Conservation (phyloP, 2,329 filamentous ascomycete genomes). For the Calonectria montana region DNA sequence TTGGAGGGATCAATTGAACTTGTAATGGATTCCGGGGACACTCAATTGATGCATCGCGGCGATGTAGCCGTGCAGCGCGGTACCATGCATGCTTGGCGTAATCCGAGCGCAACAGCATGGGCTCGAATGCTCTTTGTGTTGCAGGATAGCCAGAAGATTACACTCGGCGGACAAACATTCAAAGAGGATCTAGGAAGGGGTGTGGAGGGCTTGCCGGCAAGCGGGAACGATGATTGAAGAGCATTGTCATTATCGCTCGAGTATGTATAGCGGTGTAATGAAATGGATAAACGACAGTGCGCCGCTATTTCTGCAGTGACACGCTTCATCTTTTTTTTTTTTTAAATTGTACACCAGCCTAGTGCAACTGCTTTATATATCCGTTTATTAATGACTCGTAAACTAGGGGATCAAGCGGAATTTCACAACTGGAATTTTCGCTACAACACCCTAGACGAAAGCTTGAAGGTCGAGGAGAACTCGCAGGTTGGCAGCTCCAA, state of each 20-base stretch:
- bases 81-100: constrained; percentile 68
- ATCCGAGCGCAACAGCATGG: constrained; percentile 57
- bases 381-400: too few species aligned
- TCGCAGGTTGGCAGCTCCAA: too few species aligned
- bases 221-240: background rate
- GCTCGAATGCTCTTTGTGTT: constrained; percentile 56
- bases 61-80: constrained; percentile 67
- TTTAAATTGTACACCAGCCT: too few species aligned
- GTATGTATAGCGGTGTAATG: background rate
- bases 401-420: too few species aligned
- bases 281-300: background rate
- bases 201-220: background rate
- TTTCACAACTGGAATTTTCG: too few species aligned
- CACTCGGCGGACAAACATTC: constrained; percentile 31
- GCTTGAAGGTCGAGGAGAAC: too few species aligned
- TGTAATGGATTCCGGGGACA: constrained; percentile 62
- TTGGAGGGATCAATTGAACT: constrained; percentile 66
- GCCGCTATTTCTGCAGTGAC: too few species aligned
- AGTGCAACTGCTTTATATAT: too few species aligned
- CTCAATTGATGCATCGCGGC: constrained; percentile 57
- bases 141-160: constrained; percentile 30
- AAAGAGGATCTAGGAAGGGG: constrained; percentile 48
- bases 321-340: too few species aligned
- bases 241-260: background rate
- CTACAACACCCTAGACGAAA: too few species aligned